Percentiles rank a stretch among this genome's conserved stretches.
phyloP scores from a whole-genome alignment of 768 basidiomycete species.

The Cystobasidiopsis lactophilus region DNA sequence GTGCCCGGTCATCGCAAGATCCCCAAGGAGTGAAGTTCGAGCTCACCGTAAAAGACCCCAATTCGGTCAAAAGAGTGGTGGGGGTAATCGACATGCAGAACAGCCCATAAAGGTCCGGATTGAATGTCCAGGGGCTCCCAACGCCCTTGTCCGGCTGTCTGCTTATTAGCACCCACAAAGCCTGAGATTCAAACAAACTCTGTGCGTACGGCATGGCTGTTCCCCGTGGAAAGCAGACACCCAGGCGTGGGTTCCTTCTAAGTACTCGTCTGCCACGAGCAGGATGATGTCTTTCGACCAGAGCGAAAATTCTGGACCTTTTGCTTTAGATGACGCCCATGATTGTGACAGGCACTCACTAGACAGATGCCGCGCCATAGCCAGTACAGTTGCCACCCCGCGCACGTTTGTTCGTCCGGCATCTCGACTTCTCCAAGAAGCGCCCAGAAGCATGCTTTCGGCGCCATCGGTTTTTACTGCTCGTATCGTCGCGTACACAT shows the following conservation, averaged over 20 bases:
- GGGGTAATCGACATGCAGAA: slow-evolving; percentile 81
- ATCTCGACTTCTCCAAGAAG: slow-evolving; percentile 56
- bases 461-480: slow-evolving; percentile 81
- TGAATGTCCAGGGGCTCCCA: slow-evolving; percentile 37
- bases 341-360: slow-evolving; percentile 32
- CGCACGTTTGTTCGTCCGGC: slow-evolving; percentile 40
- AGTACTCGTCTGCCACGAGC: slow-evolving; percentile 64
- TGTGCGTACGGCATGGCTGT: slow-evolving; percentile 38
- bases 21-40: not conserved
- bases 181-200: not conserved
- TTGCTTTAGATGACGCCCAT: not conserved
- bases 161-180: not conserved
- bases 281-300: slow-evolving; percentile 93
- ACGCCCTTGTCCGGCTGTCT: not conserved
- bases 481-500: slow-evolving; percentile 57
- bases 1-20: not conserved
- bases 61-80: slow-evolving; percentile 91
- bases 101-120: slow-evolving; percentile 88
- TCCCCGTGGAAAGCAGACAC: slow-evolving; percentile 57
- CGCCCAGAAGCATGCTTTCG: slow-evolving; percentile 76
- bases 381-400: slow-evolving; percentile 62
- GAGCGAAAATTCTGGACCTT: slow-evolving; percentile 44
- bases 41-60: slow-evolving; percentile 75
- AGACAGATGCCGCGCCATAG: slow-evolving; percentile 63
- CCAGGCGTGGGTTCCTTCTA: slow-evolving; percentile 88